These are phyloP conservation scores for Scenedesmus sp. DNA, from an alignment of 163 green algal genomes.

Conservation along the genomic window DNA sequence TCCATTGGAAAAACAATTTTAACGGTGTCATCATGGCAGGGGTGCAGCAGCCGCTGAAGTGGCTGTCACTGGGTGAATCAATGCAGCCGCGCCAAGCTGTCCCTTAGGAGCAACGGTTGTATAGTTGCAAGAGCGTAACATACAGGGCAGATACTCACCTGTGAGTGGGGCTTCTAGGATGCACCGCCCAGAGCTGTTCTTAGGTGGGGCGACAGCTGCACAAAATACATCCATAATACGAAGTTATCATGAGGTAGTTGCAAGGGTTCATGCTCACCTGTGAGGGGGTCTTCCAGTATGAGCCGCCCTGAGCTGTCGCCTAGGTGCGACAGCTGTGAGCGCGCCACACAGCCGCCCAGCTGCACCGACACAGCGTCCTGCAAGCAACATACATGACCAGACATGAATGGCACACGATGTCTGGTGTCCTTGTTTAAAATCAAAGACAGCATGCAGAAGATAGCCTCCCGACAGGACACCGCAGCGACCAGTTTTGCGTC, in stretches of 20 bases:
- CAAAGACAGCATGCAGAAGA: too few species aligned
- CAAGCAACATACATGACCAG: neutral
- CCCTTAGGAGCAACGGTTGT: too few species aligned
- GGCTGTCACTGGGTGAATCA: too few species aligned
- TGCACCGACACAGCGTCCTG: conserved; percentile 61
- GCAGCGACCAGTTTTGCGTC: too few species aligned
- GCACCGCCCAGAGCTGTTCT: conserved; percentile 13
- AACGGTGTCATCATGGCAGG: too few species aligned
- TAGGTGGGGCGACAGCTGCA: neutral
- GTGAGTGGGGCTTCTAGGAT: conserved; percentile 36
- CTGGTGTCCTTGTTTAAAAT: too few species aligned
- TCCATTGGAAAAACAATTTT: too few species aligned
- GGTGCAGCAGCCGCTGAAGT: too few species aligned
- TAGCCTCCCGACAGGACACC: too few species aligned
- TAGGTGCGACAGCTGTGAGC: neutral
- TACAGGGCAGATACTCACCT: neutral
- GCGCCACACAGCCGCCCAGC: conserved; percentile 46
- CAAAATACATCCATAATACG: neutral
- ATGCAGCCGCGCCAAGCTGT: too few species aligned
- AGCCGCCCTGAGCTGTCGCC: conserved; percentile 23
- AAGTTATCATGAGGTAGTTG: neutral
- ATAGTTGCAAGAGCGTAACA: too few species aligned
- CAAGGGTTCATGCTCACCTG: neutral
- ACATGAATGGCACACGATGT: too few species aligned
- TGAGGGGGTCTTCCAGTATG: conserved; percentile 46